phyloP scores from a whole-genome alignment of 1,139 yeast genomes.

The Sugiyamaella pinicola region DNA sequence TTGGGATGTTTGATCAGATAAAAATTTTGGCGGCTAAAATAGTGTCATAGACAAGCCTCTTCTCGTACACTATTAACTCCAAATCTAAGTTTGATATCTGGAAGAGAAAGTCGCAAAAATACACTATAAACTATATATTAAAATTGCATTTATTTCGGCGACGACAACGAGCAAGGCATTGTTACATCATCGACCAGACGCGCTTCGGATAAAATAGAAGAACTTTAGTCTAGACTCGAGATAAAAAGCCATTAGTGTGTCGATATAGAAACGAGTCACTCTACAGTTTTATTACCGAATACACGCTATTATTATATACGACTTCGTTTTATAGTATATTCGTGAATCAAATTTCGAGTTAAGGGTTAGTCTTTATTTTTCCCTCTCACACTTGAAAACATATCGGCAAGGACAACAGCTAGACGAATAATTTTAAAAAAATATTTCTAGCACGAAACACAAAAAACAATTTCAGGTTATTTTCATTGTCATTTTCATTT shows the following conservation, averaged over 20 bases:
- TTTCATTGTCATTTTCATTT: background rate
- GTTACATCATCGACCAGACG: background rate
- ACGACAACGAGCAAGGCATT: too few species aligned
- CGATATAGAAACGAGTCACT: too few species aligned
- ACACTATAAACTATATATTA: background rate
- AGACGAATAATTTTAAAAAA: background rate
- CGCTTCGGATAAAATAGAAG: too few species aligned
- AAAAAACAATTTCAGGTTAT: background rate
- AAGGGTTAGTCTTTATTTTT: conserved; percentile 7
- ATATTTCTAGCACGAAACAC: background rate
- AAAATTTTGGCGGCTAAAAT: conserved; percentile 4
- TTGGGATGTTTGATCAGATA: conserved; percentile 13
- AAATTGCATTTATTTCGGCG: background rate
- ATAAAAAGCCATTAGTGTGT: too few species aligned
- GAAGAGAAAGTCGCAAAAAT: too few species aligned
- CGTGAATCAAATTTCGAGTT: conserved; percentile 7
- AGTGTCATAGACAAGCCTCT: too few species aligned
- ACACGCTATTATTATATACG: too few species aligned
- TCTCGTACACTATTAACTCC: too few species aligned
- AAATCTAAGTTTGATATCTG: background rate
- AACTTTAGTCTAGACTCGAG: too few species aligned
- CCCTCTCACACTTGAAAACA: background rate
- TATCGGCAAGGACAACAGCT: background rate
- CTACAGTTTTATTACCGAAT: too few species aligned
- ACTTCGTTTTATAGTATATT: too few species aligned